A percentile compares a stretch with the other conserved stretches of the same genome.
Evolutionary conservation across 257 asterid species (phyloP).

Genomic region (Vinca minor): DNA sequence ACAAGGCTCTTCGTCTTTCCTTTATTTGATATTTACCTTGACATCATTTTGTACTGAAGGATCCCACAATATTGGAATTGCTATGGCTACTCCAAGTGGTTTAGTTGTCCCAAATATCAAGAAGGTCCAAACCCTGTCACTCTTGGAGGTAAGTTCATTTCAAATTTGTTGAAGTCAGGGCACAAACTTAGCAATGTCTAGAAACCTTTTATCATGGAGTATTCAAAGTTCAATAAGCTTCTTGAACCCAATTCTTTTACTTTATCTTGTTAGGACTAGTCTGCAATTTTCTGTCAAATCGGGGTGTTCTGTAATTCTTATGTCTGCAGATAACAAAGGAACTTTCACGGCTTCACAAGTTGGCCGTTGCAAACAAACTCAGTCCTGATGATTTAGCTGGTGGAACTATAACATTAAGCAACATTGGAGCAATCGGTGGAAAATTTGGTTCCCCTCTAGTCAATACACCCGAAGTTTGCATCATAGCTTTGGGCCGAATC

Average conservation of each 20-base stretch:
- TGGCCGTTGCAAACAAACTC: conserved; percentile 80
- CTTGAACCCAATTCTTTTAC: background rate
- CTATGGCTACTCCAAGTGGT: conserved; percentile 96
- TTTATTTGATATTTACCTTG: background rate
- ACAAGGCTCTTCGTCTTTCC: background rate
- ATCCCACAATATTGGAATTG: conserved; percentile 86
- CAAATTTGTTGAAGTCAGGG: background rate
- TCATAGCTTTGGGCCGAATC: conserved; percentile 85
- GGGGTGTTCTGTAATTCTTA: background rate
- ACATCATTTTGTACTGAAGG: conserved; percentile 27
- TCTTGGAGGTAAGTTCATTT: conserved; percentile 57
- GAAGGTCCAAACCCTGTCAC: conserved; percentile 81
- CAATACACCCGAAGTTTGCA: conserved; percentile 78
- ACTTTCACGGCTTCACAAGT: conserved; percentile 49
- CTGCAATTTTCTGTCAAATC: no score
- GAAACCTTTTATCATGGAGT: background rate
- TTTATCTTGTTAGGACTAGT: background rate
- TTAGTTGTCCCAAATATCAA: conserved; percentile 88
- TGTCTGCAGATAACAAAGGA: conserved; percentile 64
- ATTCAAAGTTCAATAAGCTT: background rate
- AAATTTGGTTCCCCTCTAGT: conserved; percentile 87
- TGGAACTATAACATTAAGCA: conserved; percentile 84
- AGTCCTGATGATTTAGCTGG: conserved; percentile 68
- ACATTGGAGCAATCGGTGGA: conserved; percentile 94
- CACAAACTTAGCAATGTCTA: background rate